phyloP scores from a whole-genome alignment of 306 rosid species.

The Vigna mungo region DNA sequence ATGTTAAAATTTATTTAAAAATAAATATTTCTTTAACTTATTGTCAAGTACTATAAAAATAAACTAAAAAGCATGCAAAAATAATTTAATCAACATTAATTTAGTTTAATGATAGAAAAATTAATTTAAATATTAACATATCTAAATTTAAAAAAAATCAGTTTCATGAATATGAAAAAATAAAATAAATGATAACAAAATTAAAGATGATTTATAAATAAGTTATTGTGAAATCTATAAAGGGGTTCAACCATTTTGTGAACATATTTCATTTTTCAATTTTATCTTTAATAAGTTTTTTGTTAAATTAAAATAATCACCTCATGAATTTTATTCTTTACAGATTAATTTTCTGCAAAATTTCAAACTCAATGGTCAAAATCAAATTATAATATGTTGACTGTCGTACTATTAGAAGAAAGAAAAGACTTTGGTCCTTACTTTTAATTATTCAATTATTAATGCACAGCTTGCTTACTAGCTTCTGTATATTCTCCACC shows the following conservation, averaged over 20 bases:
- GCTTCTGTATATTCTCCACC: neutral
- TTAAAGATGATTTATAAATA: too few species aligned
- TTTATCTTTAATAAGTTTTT: too few species aligned
- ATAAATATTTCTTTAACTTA: too few species aligned
- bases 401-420: slow-evolving; percentile 13
- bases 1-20: neutral
- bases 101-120: neutral
- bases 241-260: too few species aligned
- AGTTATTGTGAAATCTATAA: too few species aligned
- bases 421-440: slow-evolving; percentile 24
- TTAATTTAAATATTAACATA: neutral
- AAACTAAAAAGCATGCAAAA: neutral
- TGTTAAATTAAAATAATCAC: too few species aligned
- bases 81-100: neutral
- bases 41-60: neutral
- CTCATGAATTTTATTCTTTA: too few species aligned
- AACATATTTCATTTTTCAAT: too few species aligned
- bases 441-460: slow-evolving; percentile 11
- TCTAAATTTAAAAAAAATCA: neutral
- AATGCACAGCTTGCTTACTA: slow-evolving; percentile 17
- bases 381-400: neutral
- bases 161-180: neutral
- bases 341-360: too few species aligned
- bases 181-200: too few species aligned
- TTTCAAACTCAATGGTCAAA: slow-evolving; percentile 34